Evolutionary conservation across 169 alveolate genomes (phyloP), one percentile per base, ranked within the genome.

Genomic region (Plasmodium fragile): DNA sequence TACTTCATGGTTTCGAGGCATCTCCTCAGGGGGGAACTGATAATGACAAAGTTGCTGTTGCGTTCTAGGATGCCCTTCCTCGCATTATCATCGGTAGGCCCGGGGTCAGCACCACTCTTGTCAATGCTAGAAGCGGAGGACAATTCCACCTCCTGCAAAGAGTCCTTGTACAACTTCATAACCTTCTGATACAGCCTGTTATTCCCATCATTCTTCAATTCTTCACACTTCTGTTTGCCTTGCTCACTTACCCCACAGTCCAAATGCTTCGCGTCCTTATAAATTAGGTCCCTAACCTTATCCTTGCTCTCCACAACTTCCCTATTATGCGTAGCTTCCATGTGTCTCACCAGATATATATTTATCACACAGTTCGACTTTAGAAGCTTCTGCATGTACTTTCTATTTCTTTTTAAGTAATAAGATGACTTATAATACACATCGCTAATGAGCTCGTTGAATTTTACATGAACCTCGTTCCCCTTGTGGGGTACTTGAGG

Each of bases 251-350:
- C 72, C 71, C 10, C 22, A 22, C 94, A 78, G 81, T 89, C 94
- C n/a, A 89, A 4, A 72, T 55, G 36, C 18, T 59, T 36, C n/a
- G 8, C 25, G 49, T 78, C 39, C 34, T 65, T 77, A 55, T 78
- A 89, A 36, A 89, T 78, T 13, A 89, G 32, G 70, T 89, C 94
- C 49, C 90, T 70, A 5, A 87, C 16, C 13, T 43, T 89, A n/a
- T 59, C 53, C 32, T 6, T 7, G 70, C 52, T 43, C 18, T 89
- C 73, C 4, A 89, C 3, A 49, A 78, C 82, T 78, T 78, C 82
- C 78, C 82, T 77, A 70, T 89, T 89, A 65, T 89, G 94, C 43
- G 2, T 7, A 18, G 94, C 94, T 78, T 89, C 94, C 89, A 89
- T 89, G 81, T 89, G 94, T 65, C 94, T 89, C 18, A 89, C 82